Base-by-base conservation (phyloP, 768 basidiomycete species). In the Hericium coralloides region DNA sequence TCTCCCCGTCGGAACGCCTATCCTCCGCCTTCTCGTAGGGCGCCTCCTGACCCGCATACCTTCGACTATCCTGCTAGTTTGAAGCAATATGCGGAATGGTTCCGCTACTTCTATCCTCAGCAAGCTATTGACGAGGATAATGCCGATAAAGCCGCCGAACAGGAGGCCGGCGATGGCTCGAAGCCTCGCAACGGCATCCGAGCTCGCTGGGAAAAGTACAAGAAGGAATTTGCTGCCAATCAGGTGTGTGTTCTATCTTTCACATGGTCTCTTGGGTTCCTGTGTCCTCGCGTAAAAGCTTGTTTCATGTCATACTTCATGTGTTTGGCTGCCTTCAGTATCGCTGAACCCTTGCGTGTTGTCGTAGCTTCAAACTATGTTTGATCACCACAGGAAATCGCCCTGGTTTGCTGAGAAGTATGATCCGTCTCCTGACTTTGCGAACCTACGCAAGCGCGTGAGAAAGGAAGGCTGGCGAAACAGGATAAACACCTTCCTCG, bases 371-470 rank as follows among this genome's bases (percentile, higher is more conserved):
- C 91, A 92, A 76, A 88, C 89, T 57, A 88, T 98, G 80, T 97
- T 92, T 79, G 89, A 97, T 37, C 89, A 92, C 72, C 95, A 98
- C 76, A 83, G 85, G 73, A 87, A 88, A 67, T 92, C 91, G n/a
- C 87, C 92, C 14, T 98, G 95, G 95, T 98, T 97, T 76, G 82
- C 84, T 56, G 95, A 98, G 78, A 91, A 92, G 70, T 98, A 98
- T 75, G 91, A 93, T 59, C 87, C 87, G 56, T 72, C 83, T 43
- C 76, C 81, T 53, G 87, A 91, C 64, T 82, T 80, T 66, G 78
- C 81, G 55, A 76, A 78, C 55, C 74, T 94, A 68, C 87, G 95
- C 64, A 77, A 76, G 60, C 80, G 92, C 63, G 82, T 93, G 60
- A 82, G 89, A 68, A 87, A 84, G 72, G 83, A 89, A 61, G 95